A percentile compares a stretch with the other conserved stretches of the same genome.
phyloP scores from a whole-genome alignment of 495 filamentous ascomycete genomes.

The Talaromyces adpressus region DNA sequence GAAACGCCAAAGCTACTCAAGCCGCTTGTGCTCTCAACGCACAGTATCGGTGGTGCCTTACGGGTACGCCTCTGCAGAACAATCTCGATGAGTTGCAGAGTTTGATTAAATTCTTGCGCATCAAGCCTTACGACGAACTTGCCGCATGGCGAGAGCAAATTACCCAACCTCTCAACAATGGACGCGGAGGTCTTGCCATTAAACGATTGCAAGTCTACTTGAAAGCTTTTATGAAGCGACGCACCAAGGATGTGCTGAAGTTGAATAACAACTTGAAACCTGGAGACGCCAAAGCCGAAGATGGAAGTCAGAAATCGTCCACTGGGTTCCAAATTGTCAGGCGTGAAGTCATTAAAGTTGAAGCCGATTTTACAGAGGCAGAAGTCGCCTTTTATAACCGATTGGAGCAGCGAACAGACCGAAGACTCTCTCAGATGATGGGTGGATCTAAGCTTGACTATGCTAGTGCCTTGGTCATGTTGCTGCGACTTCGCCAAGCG shows the following conservation, averaged over 20 bases:
- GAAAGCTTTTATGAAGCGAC: slow-evolving; percentile 92
- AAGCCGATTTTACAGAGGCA: slow-evolving; percentile 67
- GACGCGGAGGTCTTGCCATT: slow-evolving; percentile 83
- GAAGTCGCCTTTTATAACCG: slow-evolving; percentile 82
- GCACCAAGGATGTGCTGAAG: slow-evolving; percentile 91
- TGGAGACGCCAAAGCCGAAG: slow-evolving; percentile 44
- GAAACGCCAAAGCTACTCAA: slow-evolving; percentile 88
- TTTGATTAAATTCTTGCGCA: slow-evolving; percentile 85
- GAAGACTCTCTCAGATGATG: slow-evolving; percentile 84
- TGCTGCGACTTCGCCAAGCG: slow-evolving; percentile 77
- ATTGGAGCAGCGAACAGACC: slow-evolving; percentile 76
- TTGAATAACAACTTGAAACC: slow-evolving; percentile 68
- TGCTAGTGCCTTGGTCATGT: slow-evolving; percentile 76
- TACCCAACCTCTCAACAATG: slow-evolving; percentile 74
- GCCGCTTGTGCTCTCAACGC: slow-evolving; percentile 73
- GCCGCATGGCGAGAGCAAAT: slow-evolving; percentile 84
- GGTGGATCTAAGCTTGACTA: slow-evolving; percentile 64
- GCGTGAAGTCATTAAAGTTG: slow-evolving; percentile 75
- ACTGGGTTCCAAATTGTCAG: slow-evolving; percentile 78
- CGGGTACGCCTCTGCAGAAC: slow-evolving; percentile 95
- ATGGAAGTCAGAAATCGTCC: slow-evolving; percentile 42
- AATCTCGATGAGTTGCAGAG: slow-evolving; percentile 96
- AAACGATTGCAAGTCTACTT: slow-evolving; percentile 73
- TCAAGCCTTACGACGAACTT: slow-evolving; percentile 80
- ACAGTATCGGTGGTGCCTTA: slow-evolving; percentile 91